These are phyloP conservation scores for Calonectria naviculata DNA, from an alignment of 2,329 filamentous ascomycete species.

Conservation along the genomic window DNA sequence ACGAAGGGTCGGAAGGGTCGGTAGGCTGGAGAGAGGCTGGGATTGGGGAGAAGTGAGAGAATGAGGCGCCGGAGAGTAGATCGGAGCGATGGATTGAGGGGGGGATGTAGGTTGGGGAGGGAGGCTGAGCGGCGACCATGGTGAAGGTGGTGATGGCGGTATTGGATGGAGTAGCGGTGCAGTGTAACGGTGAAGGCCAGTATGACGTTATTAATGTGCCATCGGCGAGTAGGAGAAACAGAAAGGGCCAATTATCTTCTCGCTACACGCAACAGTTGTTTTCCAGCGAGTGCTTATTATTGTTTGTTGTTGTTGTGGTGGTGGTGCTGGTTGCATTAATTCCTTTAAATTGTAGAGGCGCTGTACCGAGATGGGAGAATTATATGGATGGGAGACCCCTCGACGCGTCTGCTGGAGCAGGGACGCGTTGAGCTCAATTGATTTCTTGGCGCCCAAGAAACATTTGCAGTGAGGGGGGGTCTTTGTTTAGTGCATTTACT, in stretches of 20 bases:
- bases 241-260: neutral
- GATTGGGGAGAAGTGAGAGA: slow-evolving; percentile 77
- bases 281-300: neutral
- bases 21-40: slow-evolving; percentile 68
- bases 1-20: slow-evolving; percentile 45
- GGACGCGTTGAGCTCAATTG: slow-evolving; percentile 23
- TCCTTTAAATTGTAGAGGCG: neutral
- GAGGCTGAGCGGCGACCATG: slow-evolving; percentile 18
- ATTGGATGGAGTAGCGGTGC: neutral
- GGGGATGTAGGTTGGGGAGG: slow-evolving; percentile 65
- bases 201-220: neutral
- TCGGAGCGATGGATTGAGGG: slow-evolving; percentile 71
- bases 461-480: neutral
- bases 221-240: neutral
- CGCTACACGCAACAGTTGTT: neutral
- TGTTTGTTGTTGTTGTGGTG: neutral
- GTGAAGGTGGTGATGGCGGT: slow-evolving; percentile 8
- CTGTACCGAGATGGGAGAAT: neutral
- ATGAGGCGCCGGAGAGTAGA: slow-evolving; percentile 74
- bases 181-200: neutral
- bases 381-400: slow-evolving; percentile 4
- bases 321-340: neutral
- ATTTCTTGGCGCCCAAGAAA: neutral
- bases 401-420: slow-evolving; percentile 17
- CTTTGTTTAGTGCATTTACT: neutral